Evolutionary conservation across 495 filamentous ascomycete genomes (phyloP).

Genomic region (Penicillium steckii): DNA sequence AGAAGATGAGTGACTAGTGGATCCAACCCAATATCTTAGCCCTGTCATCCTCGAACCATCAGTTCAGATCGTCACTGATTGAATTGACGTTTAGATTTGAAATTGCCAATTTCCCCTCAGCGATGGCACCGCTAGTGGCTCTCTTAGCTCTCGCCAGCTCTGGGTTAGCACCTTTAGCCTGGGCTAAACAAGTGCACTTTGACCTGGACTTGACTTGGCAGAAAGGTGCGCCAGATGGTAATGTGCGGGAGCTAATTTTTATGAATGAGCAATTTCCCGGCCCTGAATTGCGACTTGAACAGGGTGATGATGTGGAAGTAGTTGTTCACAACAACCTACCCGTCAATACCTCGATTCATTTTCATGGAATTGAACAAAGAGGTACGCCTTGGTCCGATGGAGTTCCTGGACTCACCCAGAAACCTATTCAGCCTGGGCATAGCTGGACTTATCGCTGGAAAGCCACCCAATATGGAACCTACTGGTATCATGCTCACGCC

Average conservation of each 20-base stretch:
- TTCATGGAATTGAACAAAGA: slow-evolving; percentile 39
- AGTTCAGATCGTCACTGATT: not conserved
- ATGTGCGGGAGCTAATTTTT: slow-evolving; percentile 46
- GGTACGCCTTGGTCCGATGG: slow-evolving; percentile 49
- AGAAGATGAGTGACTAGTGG: not conserved
- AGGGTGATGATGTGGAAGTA: slow-evolving; percentile 58
- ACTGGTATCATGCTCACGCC: slow-evolving; percentile 50
- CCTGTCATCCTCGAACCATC: not conserved
- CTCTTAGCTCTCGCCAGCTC: slow-evolving; percentile 10
- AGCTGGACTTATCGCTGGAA: slow-evolving; percentile 49
- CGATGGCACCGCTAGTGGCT: slow-evolving; percentile 12
- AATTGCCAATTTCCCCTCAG: not conserved
- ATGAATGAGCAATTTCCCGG: slow-evolving; percentile 60
- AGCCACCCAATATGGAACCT: slow-evolving; percentile 25
- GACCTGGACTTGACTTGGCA: slow-evolving; percentile 40
- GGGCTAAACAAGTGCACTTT: slow-evolving; percentile 26
- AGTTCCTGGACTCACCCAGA: slow-evolving; percentile 46
- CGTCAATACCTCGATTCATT: slow-evolving; percentile 48
- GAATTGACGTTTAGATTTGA: not conserved
- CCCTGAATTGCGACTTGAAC: slow-evolving; percentile 50
- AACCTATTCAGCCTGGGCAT: slow-evolving; percentile 42
- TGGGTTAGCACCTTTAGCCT: slow-evolving; percentile 9
- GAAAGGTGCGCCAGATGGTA: slow-evolving; percentile 38
- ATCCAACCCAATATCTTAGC: not conserved
- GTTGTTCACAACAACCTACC: slow-evolving; percentile 51